Conservation (phyloP, 495 filamentous ascomycete species). For the Penicillium ucsense region DNA sequence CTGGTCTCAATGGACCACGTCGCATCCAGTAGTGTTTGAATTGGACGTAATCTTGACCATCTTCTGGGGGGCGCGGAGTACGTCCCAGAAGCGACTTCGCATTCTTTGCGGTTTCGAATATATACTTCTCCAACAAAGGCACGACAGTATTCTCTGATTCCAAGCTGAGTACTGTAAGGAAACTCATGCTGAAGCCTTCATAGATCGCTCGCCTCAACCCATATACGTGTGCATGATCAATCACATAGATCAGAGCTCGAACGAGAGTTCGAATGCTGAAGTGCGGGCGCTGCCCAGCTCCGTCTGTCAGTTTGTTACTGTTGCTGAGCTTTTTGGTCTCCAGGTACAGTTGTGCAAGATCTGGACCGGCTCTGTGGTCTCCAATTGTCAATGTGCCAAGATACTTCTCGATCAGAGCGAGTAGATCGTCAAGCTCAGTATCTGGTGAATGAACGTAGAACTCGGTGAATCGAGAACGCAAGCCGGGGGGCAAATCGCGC, state of each 20-base stretch:
- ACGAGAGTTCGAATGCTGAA: constrained; percentile 96
- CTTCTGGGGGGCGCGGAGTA: constrained; percentile 61
- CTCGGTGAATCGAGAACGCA: constrained; percentile 85
- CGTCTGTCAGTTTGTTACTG: constrained; percentile 79
- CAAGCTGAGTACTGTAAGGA: constrained; percentile 72
- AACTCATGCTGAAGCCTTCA: constrained; percentile 98
- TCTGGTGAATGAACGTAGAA: constrained; percentile 87
- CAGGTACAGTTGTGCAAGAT: constrained; percentile 77
- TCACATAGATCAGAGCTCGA: constrained; percentile 75
- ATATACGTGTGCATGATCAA: constrained; percentile 74
- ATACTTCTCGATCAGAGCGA: constrained; percentile 78
- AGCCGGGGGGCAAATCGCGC: constrained; percentile 75
- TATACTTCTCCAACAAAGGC: constrained; percentile 70
- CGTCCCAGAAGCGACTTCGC: constrained; percentile 58
- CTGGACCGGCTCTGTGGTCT: constrained; percentile 56
- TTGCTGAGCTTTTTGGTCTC: constrained; percentile 74
- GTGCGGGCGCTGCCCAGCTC: constrained; percentile 85
- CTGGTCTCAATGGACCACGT: constrained; percentile 51
- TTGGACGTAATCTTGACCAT: constrained; percentile 70
- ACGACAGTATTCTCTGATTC: constrained; percentile 68
- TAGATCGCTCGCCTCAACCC: constrained; percentile 80
- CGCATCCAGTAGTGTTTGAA: constrained; percentile 92
- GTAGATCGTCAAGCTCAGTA: constrained; percentile 67
- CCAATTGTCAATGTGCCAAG: constrained; percentile 57
- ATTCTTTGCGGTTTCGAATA: constrained; percentile 60